Base-by-base conservation (phyloP, 495 filamentous ascomycete genomes). In the Baudoinia panamericana region DNA sequence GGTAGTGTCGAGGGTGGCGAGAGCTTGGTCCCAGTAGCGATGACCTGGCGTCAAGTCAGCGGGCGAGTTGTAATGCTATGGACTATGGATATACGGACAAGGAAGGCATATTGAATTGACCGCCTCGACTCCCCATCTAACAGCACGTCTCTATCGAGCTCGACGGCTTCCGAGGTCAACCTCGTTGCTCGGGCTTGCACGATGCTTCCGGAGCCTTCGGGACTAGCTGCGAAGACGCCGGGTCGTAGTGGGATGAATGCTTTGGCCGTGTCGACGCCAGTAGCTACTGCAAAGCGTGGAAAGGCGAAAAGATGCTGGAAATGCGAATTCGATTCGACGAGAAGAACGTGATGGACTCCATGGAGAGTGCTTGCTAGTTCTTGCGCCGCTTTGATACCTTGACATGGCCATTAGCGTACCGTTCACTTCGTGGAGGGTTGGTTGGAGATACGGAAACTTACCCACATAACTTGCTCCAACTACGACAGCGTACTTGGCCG, bases 261-360 rank as follows among this genome's bases (percentile, higher is more conserved):
- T 42, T 72, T 73, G 42, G 73, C 66, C 69, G 24, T 72, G 57
- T 13, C 59, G 57, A 0, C 63, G 58, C 15, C 67, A 56, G 13
- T 41, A 6, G 39, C 22, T 6, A 66, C 59, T 17, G 58, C 65
- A 29, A 69, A 71, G 0, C 71, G 63, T 0, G 65, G 64, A 26
- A 76, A 63, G 7, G 65, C 64, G 59, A 68, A 79, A 0, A 63
- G 63, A 43, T 70, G 70, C 36, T 79, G 68, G 53, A 76, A 70
- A 51, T 76, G 73, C 10, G 63, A 65, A 46, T 72, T 70, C 31
- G 64, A 68, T 52, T 79, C 75, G 15, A 77, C 55, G 0, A 76
- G 56, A 1, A 75, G 54, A 10, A 75, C 66, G 4, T 61, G 57
- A 50, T 67, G 75, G 0, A 63, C 15, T 6, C 34, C 34, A 12